phyloP scores from a whole-genome alignment of 2,329 filamentous ascomycete genomes.

The Diplodia sapinea region DNA sequence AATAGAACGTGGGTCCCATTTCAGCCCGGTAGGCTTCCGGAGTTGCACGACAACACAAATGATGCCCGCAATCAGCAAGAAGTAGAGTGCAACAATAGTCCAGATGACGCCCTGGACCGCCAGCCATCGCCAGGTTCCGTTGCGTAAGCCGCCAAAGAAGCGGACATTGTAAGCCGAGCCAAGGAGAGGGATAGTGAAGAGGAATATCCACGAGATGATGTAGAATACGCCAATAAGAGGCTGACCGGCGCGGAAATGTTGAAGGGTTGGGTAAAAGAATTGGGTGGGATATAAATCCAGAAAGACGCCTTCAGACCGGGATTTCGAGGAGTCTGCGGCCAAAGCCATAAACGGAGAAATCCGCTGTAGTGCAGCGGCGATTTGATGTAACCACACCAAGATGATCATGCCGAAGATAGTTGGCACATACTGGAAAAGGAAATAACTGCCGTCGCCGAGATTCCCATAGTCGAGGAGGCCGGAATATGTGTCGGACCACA shows the following conservation, averaged over 20 bases:
- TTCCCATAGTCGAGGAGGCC: slow-evolving; percentile 72
- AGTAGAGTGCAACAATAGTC: slow-evolving; percentile 76
- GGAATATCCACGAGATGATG: slow-evolving; percentile 74
- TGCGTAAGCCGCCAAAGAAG: slow-evolving; percentile 63
- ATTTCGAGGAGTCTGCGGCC: slow-evolving; percentile 65
- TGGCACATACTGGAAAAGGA: slow-evolving; percentile 84
- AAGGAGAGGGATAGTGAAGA: slow-evolving; percentile 81
- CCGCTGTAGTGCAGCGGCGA: slow-evolving; percentile 76
- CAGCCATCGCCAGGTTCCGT: slow-evolving; percentile 76
- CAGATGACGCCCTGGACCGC: slow-evolving; percentile 79
- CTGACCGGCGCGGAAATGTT: slow-evolving; percentile 72
- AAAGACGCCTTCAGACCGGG: slow-evolving; percentile 69
- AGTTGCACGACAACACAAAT: slow-evolving; percentile 67
- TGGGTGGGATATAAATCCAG: slow-evolving; percentile 65
- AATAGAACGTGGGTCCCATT: slow-evolving; percentile 83
- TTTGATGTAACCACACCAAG: slow-evolving; percentile 76
- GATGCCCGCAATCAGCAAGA: slow-evolving; percentile 66
- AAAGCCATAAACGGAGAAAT: slow-evolving; percentile 80
- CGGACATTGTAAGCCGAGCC: slow-evolving; percentile 75
- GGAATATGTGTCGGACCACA: slow-evolving; percentile 46
- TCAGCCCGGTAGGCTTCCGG: slow-evolving; percentile 70
- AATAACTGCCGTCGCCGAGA: slow-evolving; percentile 77
- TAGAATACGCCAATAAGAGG: slow-evolving; percentile 70
- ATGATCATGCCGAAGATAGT: slow-evolving; percentile 74
- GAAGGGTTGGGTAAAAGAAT: slow-evolving; percentile 70